Base-by-base conservation (phyloP, 768 basidiomycete genomes). In the Leucocoprinus sp. region DNA sequence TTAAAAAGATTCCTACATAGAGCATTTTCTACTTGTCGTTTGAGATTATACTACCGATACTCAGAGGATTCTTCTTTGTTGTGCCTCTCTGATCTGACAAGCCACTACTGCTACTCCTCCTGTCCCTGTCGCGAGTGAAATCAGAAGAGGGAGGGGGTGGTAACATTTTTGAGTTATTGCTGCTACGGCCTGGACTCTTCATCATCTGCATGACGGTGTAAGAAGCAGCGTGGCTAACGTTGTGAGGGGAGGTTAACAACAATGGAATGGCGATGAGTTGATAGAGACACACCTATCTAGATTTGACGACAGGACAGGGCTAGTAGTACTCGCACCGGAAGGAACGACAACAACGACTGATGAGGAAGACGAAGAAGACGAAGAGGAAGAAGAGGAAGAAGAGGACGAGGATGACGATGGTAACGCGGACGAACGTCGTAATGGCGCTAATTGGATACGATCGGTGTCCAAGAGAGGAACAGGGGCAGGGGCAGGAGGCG, bases 1-100 rank as follows among this genome's bases (percentile, higher is more conserved):
- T 33, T 35, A 34, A n/a, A n/a, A n/a, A n/a, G n/a, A n/a, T 21
- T 24, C 41, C 41, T 29, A 44, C 34, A 43, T 43, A 35, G 24
- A 44, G 27, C 7, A 37, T 26, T 23, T 42, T 28, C 33, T 43
- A 38, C 26, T 28, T 45, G 53, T 71, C 71, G 42, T 78, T 35
- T 21, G 46, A 80, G 45, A 83, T 82, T 45, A 84, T 84, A 54
- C 77, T 82, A 44, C 78, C 79, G 51, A 84, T 84, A 53, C 79
- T 82, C 63, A 84, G 55, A 44, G 71, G 74, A 53, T 80, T 83
- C 63, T 78, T 83, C 70, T 81, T 83, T 45, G 54, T 52, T 33
- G 43, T 38, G 0, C 49, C 56, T 37, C 55, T 48, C 47, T 48
- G 52, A 37, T 50, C 44, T 40, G 34, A 38, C 45, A 41, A 12